Percentiles rank a stretch among this genome's conserved stretches.
Conservation (phyloP, 2,329 filamentous ascomycete species). For the Gaeumannomyces tritici region DNA sequence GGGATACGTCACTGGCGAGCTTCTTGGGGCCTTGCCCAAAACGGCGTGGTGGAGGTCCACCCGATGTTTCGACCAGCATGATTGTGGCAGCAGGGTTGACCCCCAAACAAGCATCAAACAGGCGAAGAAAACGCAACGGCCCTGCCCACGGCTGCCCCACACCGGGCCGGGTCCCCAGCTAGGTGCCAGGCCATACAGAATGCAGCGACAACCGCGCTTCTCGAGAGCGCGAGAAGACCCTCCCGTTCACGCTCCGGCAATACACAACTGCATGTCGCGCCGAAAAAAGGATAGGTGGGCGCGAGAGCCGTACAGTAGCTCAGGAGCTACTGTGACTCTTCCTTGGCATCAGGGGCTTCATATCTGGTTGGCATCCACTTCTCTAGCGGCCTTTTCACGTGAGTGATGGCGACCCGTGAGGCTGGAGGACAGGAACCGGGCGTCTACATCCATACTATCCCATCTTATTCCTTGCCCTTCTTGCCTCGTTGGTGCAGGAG, state of each 20-base stretch:
- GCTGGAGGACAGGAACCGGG: not conserved
- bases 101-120: slow-evolving; percentile 39
- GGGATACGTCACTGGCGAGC: slow-evolving; percentile 5
- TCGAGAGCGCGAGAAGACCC: not conserved
- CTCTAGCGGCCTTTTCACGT: not conserved
- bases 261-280: not conserved
- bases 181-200: not conserved
- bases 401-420: not conserved
- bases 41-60: slow-evolving; percentile 15
- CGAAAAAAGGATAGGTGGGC: not conserved
- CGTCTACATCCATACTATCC: too few relatives aligned
- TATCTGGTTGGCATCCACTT: not conserved
- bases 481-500: not conserved
- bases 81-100: slow-evolving; percentile 25
- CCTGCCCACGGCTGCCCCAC: not conserved
- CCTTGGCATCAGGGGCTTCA: not conserved
- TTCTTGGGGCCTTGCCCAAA: slow-evolving; percentile 9
- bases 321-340: not conserved
- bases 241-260: not conserved
- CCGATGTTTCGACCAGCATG: slow-evolving; percentile 29
- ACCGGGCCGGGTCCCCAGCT: not conserved
- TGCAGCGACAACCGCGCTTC: not conserved
- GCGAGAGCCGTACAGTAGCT: not conserved
- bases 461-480: too few relatives aligned
- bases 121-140: slow-evolving; percentile 7